Evolutionary conservation across 164 flowering plant species (phyloP).

Genomic region (Dillenia suffruticosa): DNA sequence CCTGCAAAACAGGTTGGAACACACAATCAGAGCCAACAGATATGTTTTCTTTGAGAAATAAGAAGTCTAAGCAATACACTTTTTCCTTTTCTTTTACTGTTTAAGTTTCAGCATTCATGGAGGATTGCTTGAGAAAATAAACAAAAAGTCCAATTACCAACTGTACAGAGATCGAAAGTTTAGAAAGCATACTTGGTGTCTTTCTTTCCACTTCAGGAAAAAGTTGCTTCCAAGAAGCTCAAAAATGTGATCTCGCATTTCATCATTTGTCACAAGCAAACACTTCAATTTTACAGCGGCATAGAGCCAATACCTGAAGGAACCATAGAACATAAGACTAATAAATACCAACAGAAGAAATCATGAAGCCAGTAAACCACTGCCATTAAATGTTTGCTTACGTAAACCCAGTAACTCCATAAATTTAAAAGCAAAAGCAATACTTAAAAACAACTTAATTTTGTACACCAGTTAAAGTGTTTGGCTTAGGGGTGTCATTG

Average conservation of each 20-base stretch:
- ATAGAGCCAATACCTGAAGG: conserved; percentile 88
- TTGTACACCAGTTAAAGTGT: too few species aligned
- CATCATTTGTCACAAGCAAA: conserved; percentile 95
- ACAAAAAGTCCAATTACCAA: neutral
- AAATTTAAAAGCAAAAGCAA: too few species aligned
- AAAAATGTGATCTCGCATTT: conserved; percentile 96
- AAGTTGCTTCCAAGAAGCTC: conserved; percentile 76
- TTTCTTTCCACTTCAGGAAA: conserved; percentile 88
- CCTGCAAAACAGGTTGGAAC: conserved; percentile 34
- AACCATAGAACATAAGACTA: too few species aligned
- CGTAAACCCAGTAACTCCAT: too few species aligned
- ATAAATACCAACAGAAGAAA: too few species aligned
- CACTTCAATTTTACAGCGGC: conserved; percentile 85
- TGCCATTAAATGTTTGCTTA: too few species aligned
- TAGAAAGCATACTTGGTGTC: conserved; percentile 64
- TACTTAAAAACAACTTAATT: too few species aligned
- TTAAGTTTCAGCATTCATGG: neutral
- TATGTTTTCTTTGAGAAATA: too few species aligned
- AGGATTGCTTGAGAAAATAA: neutral
- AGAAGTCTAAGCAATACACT: too few species aligned
- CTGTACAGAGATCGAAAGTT: neutral
- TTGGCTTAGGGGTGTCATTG: too few species aligned
- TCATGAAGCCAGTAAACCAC: too few species aligned
- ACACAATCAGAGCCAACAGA: neutral
- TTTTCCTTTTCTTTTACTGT: too few species aligned